Evolutionary conservation across 2,329 filamentous ascomycete species (phyloP), one percentile per base, ranked within the genome.

Genomic region (Botrytis medusae): DNA sequence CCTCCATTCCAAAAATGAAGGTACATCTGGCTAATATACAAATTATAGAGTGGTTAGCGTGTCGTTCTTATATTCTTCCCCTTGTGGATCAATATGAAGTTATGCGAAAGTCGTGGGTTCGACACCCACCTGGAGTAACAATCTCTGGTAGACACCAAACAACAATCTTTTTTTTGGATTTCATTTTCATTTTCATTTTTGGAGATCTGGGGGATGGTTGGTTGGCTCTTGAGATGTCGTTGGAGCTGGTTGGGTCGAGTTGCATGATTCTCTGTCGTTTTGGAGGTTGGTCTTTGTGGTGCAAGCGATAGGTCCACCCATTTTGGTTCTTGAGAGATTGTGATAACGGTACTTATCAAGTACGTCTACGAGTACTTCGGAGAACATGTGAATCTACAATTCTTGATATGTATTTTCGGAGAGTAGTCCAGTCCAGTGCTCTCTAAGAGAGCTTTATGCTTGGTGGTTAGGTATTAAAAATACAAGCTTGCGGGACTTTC

Each of bases 91-190:
- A 75, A 78, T 79, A 79, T 79, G 77, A 69, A 76, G 77, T 77
- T 60, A 79, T 79, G 78, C 78, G 78, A 79, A 79, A 79, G 78
- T 79, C 78, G 78, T 77, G 77, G 76, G 78, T 79, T 78, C 77
- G 76, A 79, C 76, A 76, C 77, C 76, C 76, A 78, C 77, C 77
- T 79, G 77, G 77, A 79, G 73, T 79, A 78, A 42, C 67, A 61
- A 70, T 61, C 10, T 70, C 54, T 42, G 60, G 65, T 42, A 25
- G 65, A 69, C 65, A 69, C 65, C n/a, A 37, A 46, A 18, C n/a
- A 34, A 51, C 25, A n/a, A 54, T 54, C 7, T 16, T 57, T 68
- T 63, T 63, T 32, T 25, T 16, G 22, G 7, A n/a, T n/a, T n/a
- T n/a, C n/a, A n/a, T n/a, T n/a, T n/a, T n/a, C n/a, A n/a, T n/a